Base-by-base conservation (phyloP, 345 rosid species). In the Euphorbia tirucalli region DNA sequence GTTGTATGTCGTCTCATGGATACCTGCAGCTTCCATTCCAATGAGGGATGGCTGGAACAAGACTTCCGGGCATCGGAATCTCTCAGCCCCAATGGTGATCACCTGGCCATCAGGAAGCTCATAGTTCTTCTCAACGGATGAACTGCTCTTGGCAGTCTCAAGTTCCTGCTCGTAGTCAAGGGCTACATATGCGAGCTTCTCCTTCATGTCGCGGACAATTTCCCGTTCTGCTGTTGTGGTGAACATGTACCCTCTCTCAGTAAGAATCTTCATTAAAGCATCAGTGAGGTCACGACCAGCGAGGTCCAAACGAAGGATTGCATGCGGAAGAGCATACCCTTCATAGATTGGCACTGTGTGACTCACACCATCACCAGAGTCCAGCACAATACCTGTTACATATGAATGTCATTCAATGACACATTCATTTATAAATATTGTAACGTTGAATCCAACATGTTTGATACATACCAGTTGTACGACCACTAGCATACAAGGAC, bases 401-500 rank as follows among this genome's bases (percentile, higher is more conserved):
- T 0, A 28, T 25, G 71, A 31, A 21, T 48, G 7, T 61, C 52
- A 35, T 28, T 54, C 66, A 72, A 24, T 48, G 4, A 24, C 5
- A 18, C 19, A 52, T 25, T 57, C 68, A 39, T 41, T 21, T 39
- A 9, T 35, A 16, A 0, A 48, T 35, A 14, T 16, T 28, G 3
- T 11, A 7, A 19, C 39, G 35, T 5, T 2, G 35, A 58, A 28
- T 28, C 18, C 19, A 28, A 1, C 2, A 19, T 1, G 16, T 28
- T 60, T 10, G n/a, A 25, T 54, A 67, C 87, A 0, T 19, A 84
- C 89, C 89, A 71, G 89, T 86, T 65, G 89, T 86, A 70, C 89
- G 89, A 71, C 89, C 89, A 80, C 89, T 86, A 71, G 89, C 89
- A 41, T 41, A 41, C 46, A 41, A 41, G 7, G 46, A 41, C 13